phyloP scores from a whole-genome alignment of 129 eudicot genomes.

The Dittrichia graveolens region DNA sequence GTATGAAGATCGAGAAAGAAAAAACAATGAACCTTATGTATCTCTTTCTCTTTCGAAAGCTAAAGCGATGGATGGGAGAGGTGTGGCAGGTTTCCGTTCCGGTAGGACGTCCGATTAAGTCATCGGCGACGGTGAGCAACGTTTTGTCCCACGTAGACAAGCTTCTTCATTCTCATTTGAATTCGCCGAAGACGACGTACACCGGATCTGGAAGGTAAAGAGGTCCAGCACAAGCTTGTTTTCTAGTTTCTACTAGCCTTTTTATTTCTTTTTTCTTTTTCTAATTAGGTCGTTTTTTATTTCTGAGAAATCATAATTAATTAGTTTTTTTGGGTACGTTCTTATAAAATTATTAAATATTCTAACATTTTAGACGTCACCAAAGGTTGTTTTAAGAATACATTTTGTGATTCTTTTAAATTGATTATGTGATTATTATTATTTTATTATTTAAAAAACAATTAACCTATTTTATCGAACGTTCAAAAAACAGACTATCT shows the following conservation, averaged over 20 bases:
- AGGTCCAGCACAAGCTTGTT: background rate
- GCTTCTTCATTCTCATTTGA: constrained; percentile 11
- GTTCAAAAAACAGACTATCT: too few relatives aligned
- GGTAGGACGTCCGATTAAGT: constrained; percentile 21
- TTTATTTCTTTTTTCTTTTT: background rate
- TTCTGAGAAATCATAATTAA: too few relatives aligned
- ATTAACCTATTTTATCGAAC: too few relatives aligned
- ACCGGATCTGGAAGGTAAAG: constrained; percentile 37
- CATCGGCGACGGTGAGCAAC: constrained; percentile 21
- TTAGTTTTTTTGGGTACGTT: too few relatives aligned
- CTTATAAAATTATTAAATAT: too few relatives aligned
- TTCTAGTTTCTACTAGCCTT: background rate
- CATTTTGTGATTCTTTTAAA: too few relatives aligned
- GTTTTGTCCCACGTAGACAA: constrained; percentile 7
- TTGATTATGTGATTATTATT: too few relatives aligned
- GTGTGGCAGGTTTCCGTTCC: background rate
- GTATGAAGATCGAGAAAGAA: constrained; percentile 14
- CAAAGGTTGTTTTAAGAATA: too few relatives aligned
- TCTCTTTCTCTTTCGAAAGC: background rate
- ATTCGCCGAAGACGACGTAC: constrained; percentile 17
- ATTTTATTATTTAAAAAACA: too few relatives aligned
- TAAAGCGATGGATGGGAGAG: constrained; percentile 3
- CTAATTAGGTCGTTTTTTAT: constrained; percentile 1
- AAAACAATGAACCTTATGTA: background rate
- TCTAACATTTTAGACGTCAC: too few relatives aligned